Conservation (phyloP, 2,329 filamentous ascomycete species). For the Venturia aucupariae region DNA sequence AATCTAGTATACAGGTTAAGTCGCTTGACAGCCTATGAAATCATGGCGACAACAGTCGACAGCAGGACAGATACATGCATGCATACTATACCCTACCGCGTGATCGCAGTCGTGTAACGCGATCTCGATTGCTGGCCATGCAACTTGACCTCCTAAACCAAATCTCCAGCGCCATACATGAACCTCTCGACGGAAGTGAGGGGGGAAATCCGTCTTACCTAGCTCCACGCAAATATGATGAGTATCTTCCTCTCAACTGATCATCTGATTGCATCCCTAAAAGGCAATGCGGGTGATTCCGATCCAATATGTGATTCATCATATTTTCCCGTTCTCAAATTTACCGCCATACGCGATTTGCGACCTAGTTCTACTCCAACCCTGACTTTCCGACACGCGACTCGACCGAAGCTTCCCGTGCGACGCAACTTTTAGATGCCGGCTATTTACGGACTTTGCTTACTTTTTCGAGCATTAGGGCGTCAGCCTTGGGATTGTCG, state of each 20-base stretch:
- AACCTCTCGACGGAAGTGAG: background rate
- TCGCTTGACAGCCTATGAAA: background rate
- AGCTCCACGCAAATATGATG: background rate
- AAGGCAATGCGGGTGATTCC: background rate
- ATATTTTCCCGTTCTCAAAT: background rate
- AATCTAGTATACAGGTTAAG: background rate
- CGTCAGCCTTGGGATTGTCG: background rate
- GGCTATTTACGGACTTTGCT: background rate
- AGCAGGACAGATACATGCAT: background rate
- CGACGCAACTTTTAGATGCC: background rate
- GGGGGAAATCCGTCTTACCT: background rate
- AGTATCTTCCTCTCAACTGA: too few species aligned
- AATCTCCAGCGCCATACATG: background rate
- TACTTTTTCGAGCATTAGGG: background rate
- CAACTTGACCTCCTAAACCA: background rate
- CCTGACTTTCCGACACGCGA: background rate
- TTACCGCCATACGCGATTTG: background rate
- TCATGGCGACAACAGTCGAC: background rate
- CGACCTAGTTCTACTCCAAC: background rate
- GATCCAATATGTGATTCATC: background rate
- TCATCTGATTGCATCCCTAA: background rate
- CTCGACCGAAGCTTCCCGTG: background rate
- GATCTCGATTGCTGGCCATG: background rate
- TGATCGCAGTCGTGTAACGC: background rate
- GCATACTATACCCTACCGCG: background rate